Conservation (phyloP, 495 filamentous ascomycete species). For the Hypoxylon fragiforme region DNA sequence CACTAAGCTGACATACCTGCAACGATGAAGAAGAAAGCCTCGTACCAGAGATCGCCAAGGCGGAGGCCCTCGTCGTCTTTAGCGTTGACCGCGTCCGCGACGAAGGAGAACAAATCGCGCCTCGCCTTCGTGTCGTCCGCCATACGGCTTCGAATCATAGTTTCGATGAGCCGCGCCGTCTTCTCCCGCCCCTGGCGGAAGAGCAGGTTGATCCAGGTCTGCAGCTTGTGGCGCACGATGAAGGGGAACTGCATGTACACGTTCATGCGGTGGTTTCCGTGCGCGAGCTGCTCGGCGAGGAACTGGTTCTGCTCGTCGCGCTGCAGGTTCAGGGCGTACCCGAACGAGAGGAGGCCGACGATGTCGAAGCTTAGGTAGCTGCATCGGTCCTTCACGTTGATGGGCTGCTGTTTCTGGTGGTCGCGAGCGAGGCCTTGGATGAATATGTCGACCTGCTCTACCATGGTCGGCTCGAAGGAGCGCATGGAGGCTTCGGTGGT, state of each 20-base stretch:
- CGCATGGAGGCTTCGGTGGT: conserved; percentile 22
- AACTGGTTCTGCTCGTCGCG: conserved; percentile 18
- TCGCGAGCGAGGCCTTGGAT: background rate
- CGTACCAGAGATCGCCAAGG: conserved; percentile 14
- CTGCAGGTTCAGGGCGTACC: conserved; percentile 17
- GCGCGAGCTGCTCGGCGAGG: conserved; percentile 3
- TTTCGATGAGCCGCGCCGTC: conserved; percentile 15
- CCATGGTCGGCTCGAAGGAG: conserved; percentile 20
- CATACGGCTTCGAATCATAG: conserved; percentile 18
- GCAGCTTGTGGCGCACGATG: conserved; percentile 2
- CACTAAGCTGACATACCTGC: conserved; percentile 8
- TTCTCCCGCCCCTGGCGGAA: conserved; percentile 11
- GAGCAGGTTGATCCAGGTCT: conserved; percentile 5
- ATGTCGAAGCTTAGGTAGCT: conserved; percentile 21
- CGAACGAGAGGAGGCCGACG: conserved; percentile 21
- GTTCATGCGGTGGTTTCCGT: conserved; percentile 8
- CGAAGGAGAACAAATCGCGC: conserved; percentile 33
- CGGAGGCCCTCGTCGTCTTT: conserved; percentile 7
- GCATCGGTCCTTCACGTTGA: conserved; percentile 8
- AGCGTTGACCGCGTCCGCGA: conserved; percentile 47
- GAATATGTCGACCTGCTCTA: conserved; percentile 24
- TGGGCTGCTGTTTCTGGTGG: conserved; percentile 25
- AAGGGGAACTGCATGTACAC: conserved; percentile 12
- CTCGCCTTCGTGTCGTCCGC: conserved; percentile 18
- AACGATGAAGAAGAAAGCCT: conserved; percentile 19